Evolutionary conservation across 2,329 filamentous ascomycete genomes (phyloP).

Genomic region (Tolypocladium tundrense): DNA sequence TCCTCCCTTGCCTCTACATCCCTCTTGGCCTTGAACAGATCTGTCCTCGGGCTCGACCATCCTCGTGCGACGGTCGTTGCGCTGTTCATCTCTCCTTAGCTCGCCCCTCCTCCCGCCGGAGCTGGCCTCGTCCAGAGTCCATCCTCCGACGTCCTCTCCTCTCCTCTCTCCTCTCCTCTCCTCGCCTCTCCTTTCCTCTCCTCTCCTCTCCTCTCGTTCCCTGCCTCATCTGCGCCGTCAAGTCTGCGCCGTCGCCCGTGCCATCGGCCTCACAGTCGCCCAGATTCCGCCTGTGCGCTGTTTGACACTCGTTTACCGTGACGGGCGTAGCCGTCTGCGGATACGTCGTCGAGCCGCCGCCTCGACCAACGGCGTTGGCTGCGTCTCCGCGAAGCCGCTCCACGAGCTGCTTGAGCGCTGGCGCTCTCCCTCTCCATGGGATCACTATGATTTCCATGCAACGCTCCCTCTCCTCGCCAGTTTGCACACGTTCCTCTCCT

Average conservation of each 20-base stretch:
- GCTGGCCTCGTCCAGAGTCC: not conserved
- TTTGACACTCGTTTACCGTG: not conserved
- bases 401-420: slow-evolving; percentile 23
- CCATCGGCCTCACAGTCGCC: not conserved
- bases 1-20: not conserved
- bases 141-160: not conserved
- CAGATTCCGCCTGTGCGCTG: not conserved
- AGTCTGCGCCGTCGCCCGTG: not conserved
- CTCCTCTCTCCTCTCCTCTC: not conserved
- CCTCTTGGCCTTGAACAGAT: not conserved
- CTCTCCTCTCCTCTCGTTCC: not conserved
- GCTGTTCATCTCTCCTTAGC: not conserved
- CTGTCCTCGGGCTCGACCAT: not conserved
- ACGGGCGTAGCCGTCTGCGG: not conserved
- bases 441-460: slow-evolving; percentile 53
- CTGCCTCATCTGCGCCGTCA: not conserved
- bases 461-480: slow-evolving; percentile 52
- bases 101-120: not conserved
- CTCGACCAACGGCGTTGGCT: slow-evolving; percentile 9
- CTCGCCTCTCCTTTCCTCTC: not conserved
- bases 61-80: not conserved
- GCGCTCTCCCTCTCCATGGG: slow-evolving; percentile 26
- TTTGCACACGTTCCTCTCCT: slow-evolving; percentile 45
- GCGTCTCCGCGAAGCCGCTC: slow-evolving; percentile 16
- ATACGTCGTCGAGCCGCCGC: not conserved